Conservation (phyloP, 73 alveolate genomes). For the Paramecium tetraurelia region DNA sequence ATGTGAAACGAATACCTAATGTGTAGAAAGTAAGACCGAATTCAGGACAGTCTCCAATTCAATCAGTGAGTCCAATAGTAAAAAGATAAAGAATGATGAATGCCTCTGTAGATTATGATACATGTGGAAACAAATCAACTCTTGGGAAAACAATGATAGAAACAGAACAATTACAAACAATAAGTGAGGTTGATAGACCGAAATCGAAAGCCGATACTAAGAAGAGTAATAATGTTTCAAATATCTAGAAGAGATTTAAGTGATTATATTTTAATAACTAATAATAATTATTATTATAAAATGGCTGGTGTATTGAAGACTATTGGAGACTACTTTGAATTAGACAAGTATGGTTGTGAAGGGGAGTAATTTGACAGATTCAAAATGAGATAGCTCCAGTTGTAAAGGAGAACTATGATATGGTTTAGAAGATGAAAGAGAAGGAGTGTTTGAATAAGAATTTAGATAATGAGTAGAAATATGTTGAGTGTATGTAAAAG, state of each 20-base stretch:
- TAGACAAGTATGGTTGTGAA: too few species aligned
- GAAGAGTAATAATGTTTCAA: background rate
- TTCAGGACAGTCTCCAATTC: background rate
- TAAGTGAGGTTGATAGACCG: slow-evolving; percentile 4
- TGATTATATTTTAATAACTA: background rate
- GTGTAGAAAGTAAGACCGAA: background rate
- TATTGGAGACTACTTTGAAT: slow-evolving; percentile 10
- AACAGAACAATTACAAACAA: background rate
- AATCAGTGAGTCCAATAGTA: slow-evolving; percentile 5
- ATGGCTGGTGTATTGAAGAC: slow-evolving; percentile 33
- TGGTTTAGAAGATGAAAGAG: background rate
- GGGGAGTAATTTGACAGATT: too few species aligned
- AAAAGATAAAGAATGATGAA: background rate
- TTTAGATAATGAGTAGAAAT: background rate
- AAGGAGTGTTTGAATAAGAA: background rate
- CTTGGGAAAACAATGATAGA: background rate
- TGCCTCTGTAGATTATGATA: slow-evolving; percentile 9
- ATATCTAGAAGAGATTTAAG: background rate
- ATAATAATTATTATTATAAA: background rate
- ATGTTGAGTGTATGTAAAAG: background rate
- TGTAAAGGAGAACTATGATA: background rate
- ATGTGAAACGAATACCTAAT: background rate
- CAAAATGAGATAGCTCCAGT: background rate
- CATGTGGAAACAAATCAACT: background rate
- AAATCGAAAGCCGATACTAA: background rate